Conservation (phyloP, 768 basidiomycete genomes). For the button mushroom (Agaricus bisporus) region DNA sequence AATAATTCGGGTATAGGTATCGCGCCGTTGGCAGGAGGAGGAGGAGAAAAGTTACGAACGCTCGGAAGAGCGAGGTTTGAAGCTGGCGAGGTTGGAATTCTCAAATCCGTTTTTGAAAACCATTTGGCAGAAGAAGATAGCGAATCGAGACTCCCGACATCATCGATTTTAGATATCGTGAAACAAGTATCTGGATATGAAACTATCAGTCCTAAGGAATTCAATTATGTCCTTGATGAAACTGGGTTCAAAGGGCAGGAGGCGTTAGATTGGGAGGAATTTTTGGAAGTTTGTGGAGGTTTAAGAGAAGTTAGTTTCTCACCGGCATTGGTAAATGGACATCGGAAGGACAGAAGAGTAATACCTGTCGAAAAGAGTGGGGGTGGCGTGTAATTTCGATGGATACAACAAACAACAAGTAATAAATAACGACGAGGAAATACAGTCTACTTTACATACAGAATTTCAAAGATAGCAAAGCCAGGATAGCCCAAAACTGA, state of each 20-base stretch:
- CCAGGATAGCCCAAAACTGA: no score
- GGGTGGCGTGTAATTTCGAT: slow-evolving; percentile 36
- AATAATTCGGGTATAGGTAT: slow-evolving; percentile 1
- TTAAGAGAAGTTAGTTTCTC: slow-evolving; percentile 60
- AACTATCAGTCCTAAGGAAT: slow-evolving; percentile 53
- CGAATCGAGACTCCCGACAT: slow-evolving; percentile 24
- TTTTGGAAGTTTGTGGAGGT: slow-evolving; percentile 80
- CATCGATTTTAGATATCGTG: slow-evolving; percentile 36
- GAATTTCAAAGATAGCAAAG: no score
- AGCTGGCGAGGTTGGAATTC: slow-evolving; percentile 34
- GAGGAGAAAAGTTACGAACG: slow-evolving; percentile 13
- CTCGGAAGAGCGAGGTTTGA: slow-evolving; percentile 40
- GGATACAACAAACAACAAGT: neutral
- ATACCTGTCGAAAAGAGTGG: slow-evolving; percentile 54
- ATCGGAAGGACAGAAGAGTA: slow-evolving; percentile 22
- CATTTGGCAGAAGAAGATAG: slow-evolving; percentile 16
- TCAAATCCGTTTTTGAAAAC: slow-evolving; percentile 32
- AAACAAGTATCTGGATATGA: slow-evolving; percentile 52
- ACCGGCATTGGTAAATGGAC: slow-evolving; percentile 17
- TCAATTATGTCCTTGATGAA: slow-evolving; percentile 70
- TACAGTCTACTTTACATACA: neutral
- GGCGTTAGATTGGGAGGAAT: slow-evolving; percentile 75
- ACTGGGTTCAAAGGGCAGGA: slow-evolving; percentile 56
- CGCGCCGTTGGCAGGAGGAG: neutral
- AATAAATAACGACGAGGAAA: neutral